phyloP scores from a whole-genome alignment of 2,329 filamentous ascomycete species.

The Fusarium xylarioides region DNA sequence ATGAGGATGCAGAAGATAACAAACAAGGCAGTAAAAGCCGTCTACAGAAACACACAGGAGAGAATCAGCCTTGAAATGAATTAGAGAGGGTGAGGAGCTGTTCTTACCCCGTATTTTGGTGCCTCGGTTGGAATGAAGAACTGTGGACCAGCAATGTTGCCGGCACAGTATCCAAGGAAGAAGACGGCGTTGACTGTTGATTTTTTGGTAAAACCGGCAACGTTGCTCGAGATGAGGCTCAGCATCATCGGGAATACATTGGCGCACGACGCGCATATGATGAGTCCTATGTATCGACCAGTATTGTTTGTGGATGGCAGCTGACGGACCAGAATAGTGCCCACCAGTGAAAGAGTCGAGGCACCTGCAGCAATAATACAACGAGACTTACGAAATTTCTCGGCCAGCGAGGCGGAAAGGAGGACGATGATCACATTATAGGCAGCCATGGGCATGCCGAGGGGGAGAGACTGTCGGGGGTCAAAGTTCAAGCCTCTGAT shows the following conservation, averaged over 20 bases:
- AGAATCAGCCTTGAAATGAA: accelerated
- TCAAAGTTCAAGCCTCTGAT: neutral
- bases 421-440: neutral
- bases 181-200: neutral
- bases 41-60: neutral
- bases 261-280: neutral
- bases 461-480: neutral
- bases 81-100: accelerated
- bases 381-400: neutral
- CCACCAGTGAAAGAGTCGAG: neutral
- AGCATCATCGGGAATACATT: neutral
- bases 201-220: neutral
- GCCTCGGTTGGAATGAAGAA: neutral
- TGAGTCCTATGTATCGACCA: neutral
- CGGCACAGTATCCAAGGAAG: neutral
- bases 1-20: neutral
- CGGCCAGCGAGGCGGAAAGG: neutral
- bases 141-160: neutral
- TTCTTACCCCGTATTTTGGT: neutral
- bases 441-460: neutral
- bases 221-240: neutral
- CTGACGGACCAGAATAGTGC: neutral
- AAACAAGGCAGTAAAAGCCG: neutral
- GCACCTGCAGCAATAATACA: neutral
- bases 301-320: neutral